Percentiles rank a stretch among this genome's conserved stretches.
Evolutionary conservation across 2,329 filamentous ascomycete genomes (phyloP).

Genomic region (Phaeomoniella chlamydospora): DNA sequence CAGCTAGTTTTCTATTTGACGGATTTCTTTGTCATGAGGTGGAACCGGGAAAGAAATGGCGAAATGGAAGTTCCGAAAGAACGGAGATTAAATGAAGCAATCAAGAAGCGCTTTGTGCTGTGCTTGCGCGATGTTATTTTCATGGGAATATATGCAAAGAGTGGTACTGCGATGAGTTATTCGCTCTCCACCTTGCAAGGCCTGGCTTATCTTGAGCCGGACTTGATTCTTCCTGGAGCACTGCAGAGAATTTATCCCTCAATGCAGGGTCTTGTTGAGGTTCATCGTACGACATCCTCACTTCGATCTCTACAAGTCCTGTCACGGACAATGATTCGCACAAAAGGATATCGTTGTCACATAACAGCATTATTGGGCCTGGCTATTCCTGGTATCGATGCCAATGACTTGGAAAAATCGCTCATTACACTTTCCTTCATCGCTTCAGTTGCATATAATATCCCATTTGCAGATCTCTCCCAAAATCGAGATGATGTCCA

Average conservation of each 20-base stretch:
- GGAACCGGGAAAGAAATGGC: slow-evolving; percentile 87
- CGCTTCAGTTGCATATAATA: slow-evolving; percentile 88
- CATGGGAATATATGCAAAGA: slow-evolving; percentile 97
- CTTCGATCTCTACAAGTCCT: slow-evolving; percentile 85
- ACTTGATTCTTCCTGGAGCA: slow-evolving; percentile 81
- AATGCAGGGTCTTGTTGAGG: slow-evolving; percentile 89
- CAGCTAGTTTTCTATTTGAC: slow-evolving; percentile 86
- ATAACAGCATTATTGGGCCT: slow-evolving; percentile 87
- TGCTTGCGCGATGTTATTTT: slow-evolving; percentile 86
- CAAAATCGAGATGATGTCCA: slow-evolving; percentile 53
- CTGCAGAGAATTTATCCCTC: slow-evolving; percentile 94
- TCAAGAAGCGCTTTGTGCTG: slow-evolving; percentile 80
- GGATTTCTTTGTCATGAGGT: slow-evolving; percentile 93
- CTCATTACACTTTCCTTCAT: slow-evolving; percentile 90
- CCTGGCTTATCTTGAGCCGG: slow-evolving; percentile 78
- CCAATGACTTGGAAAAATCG: slow-evolving; percentile 94
- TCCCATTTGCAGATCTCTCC: slow-evolving; percentile 75
- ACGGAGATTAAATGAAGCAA: slow-evolving; percentile 60
- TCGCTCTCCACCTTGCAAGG: slow-evolving; percentile 83
- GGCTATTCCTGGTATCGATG: slow-evolving; percentile 87
- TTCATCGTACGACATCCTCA: slow-evolving; percentile 89
- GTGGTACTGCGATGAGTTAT: slow-evolving; percentile 77
- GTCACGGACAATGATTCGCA: slow-evolving; percentile 76
- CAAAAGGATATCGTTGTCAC: slow-evolving; percentile 93
- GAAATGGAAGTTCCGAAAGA: slow-evolving; percentile 78